These are phyloP conservation scores for Phytophthora nicotianae DNA, from an alignment of 352 stramenopile genomes.

Conservation along the genomic window DNA sequence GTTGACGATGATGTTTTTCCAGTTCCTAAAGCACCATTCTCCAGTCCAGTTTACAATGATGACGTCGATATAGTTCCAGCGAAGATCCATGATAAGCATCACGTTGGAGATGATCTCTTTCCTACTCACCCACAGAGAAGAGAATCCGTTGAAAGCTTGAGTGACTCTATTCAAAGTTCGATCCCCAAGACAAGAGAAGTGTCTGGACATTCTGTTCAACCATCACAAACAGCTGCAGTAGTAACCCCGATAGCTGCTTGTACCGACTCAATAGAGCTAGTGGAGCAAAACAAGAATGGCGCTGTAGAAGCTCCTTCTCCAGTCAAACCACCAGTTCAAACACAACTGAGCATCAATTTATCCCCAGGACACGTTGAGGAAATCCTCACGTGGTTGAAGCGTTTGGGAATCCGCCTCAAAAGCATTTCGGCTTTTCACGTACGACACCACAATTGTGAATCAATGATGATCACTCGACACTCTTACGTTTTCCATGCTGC, in stretches of 20 bases:
- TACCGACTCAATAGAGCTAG: neutral
- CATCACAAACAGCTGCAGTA: neutral
- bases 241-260: neutral
- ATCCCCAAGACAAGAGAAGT: constrained; percentile 6
- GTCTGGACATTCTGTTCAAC: constrained; percentile 4
- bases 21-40: constrained; percentile 20
- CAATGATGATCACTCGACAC: neutral
- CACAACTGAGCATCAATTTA: neutral
- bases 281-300: neutral
- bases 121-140: constrained; percentile 1
- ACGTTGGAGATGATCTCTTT: constrained; percentile 9
- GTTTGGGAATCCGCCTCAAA: constrained; percentile 37
- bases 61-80: neutral
- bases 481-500: neutral
- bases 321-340: neutral
- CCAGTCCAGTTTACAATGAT: constrained; percentile 20
- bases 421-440: constrained; percentile 42
- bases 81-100: neutral
- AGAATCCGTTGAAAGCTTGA: neutral
- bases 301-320: neutral
- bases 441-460: constrained; percentile 1
- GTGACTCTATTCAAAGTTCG: too few relatives aligned
- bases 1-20: constrained; percentile 35
- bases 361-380: constrained; percentile 15
- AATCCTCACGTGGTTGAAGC: constrained; percentile 48